These are phyloP conservation scores for Ganoderma lingzhi DNA, from an alignment of 1,284 basidiomycete species.

Conservation along the genomic window DNA sequence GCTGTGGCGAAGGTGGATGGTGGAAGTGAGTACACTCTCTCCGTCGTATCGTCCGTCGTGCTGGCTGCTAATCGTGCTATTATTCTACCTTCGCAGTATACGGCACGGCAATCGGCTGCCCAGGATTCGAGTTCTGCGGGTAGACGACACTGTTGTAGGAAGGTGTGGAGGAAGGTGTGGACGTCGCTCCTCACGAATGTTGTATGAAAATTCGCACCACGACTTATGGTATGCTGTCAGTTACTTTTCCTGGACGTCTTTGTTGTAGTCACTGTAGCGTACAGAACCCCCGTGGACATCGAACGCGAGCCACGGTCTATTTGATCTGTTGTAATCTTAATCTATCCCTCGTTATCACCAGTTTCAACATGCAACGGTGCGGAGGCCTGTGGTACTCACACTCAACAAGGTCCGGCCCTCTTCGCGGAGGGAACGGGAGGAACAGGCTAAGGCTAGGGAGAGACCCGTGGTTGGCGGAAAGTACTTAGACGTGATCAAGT, in stretches of 20 bases:
- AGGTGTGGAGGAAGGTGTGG: not conserved
- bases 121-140: slow-evolving; percentile 57
- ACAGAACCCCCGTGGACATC: not conserved
- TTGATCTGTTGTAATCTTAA: slow-evolving; percentile 1
- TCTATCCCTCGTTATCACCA: not conserved
- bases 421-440: too few species aligned
- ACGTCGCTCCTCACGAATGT: not conserved
- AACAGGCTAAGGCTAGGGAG: too few species aligned
- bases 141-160: slow-evolving; percentile 27
- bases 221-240: not conserved
- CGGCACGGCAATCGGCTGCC: slow-evolving; percentile 60
- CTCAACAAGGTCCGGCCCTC: not conserved
- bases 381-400: not conserved
- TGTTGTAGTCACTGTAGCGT: slow-evolving; percentile 9
- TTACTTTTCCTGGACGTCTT: not conserved
- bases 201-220: not conserved
- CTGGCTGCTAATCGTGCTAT: slow-evolving; percentile 10
- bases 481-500: too few species aligned
- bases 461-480: too few species aligned
- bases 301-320: slow-evolving; percentile 4
- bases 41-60: not conserved
- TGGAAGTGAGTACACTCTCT: slow-evolving; percentile 44
- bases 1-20: slow-evolving; percentile 60
- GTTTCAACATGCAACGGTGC: not conserved
- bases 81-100: slow-evolving; percentile 40